These are phyloP conservation scores for Fusarium heterosporum DNA, from an alignment of 2,329 filamentous ascomycete species.

Conservation along the genomic window DNA sequence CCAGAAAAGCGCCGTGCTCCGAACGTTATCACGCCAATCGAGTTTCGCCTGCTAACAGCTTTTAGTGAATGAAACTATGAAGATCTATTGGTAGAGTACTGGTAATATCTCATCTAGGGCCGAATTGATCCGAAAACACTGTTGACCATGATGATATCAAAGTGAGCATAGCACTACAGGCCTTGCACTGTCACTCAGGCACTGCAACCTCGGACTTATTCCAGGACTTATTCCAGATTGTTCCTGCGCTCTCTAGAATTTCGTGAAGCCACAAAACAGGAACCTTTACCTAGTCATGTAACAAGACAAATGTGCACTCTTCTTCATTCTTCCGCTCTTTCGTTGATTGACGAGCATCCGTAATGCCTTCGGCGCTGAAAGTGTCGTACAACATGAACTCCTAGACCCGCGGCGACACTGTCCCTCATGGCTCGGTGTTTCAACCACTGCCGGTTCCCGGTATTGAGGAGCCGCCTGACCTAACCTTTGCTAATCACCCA, in stretches of 20 bases:
- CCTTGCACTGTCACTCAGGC: not conserved
- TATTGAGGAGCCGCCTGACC: constrained; percentile 1
- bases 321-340: not conserved
- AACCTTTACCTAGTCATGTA: too few relatives aligned
- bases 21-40: constrained; percentile 19
- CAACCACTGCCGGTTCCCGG: constrained; percentile 21
- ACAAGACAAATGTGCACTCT: constrained; percentile 5
- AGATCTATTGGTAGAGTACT: too few relatives aligned
- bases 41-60: constrained; percentile 46
- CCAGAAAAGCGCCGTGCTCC: constrained; percentile 23
- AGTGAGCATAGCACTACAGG: too few relatives aligned
- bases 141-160: not conserved
- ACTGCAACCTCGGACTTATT: constrained; percentile 4
- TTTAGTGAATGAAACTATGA: constrained; percentile 44
- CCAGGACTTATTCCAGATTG: too few relatives aligned
- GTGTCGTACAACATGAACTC: constrained; percentile 7
- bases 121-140: constrained; percentile 4
- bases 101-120: not conserved
- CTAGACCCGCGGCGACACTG: not conserved
- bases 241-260: not conserved
- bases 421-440: not conserved
- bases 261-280: constrained; percentile 5
- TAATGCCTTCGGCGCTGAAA: too few relatives aligned
- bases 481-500: constrained; percentile 10
- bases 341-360: too few relatives aligned